Evolutionary conservation across 1,284 basidiomycete genomes (phyloP), one percentile per base, ranked within the genome.

Genomic region (Puccinia horiana): DNA sequence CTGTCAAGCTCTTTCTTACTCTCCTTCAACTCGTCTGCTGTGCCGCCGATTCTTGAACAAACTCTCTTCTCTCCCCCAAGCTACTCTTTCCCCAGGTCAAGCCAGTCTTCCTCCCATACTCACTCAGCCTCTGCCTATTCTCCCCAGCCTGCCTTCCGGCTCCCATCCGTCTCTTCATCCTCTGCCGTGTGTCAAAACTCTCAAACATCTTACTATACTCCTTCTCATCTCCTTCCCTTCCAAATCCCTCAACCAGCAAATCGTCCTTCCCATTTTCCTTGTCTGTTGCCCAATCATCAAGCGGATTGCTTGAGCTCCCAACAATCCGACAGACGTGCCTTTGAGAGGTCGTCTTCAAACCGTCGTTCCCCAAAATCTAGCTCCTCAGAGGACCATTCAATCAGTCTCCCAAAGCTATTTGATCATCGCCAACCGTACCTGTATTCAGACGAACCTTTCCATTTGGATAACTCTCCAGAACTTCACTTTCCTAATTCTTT

Each of bases 391-490:
- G 9, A 11, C 56, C 56, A 47, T 26, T 76, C 54, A 76, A 8
- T 61, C 75, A n/a, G n/a, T 20, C 56, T n/a, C 37, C 20, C 75
- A 35, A 58, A 54, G 52, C 56, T 65, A 1, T 76, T 82, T 44
- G 72, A 76, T 63, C 73, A 82, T 61, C 56, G 54, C 29, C 40
- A 69, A 23, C 80, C 80, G 37, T 76, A 75, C 42, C n/a, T 76
- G 18, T 52, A 82, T 75, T 81, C 70, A 26, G 29, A 70, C 29
- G 32, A 74, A 20, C 79, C 79, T 12, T 81, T 81, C 29, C 54
- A 35, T 37, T 52, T 81, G 14, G 79, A 81, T 44, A 81, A 81
- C 58, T 81, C 70, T 16, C 70, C 70, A 23, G 79, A 81, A 65
- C 56, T 81, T n/a, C 52, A 74, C 49, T 26, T 54, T 47, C 29